Conservation (phyloP, 1,284 basidiomycete species). For the Apiotrichum montevideense region DNA sequence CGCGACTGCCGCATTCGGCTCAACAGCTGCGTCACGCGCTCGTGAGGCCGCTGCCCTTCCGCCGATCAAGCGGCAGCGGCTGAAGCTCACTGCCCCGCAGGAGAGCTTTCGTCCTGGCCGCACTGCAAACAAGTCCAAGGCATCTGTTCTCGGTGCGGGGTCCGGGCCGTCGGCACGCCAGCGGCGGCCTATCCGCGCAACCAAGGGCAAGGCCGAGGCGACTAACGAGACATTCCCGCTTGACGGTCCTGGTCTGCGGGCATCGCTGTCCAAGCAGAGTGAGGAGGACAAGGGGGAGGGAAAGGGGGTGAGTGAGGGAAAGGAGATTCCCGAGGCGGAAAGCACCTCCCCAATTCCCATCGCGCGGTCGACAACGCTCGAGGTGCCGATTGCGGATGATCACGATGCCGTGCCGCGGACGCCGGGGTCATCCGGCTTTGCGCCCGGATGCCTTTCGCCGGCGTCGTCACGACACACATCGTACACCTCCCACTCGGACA, state of each 20-base stretch:
- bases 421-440: not conserved
- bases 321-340: not conserved
- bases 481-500: constrained; percentile 3
- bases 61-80: constrained; percentile 30
- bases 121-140: constrained; percentile 10
- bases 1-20: not conserved
- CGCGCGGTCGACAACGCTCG: not conserved
- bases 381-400: not conserved
- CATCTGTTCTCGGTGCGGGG: constrained; percentile 2
- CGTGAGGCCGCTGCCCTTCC: constrained; percentile 21
- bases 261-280: not conserved
- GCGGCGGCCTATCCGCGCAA: not conserved
- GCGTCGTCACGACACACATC: constrained; percentile 7
- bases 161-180: not conserved
- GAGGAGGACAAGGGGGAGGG: not conserved
- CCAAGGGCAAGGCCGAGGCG: not conserved
- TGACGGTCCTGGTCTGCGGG: constrained; percentile 3
- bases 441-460: constrained; percentile 1
- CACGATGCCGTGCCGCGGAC: constrained; percentile 1
- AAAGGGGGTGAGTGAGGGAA: not conserved
- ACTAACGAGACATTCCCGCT: constrained; percentile 12
- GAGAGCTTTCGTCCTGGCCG: constrained; percentile 34
- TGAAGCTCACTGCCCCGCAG: constrained; percentile 35
- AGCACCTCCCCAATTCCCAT: not conserved
- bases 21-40: constrained; percentile 16